Conservation (phyloP, 2,329 filamentous ascomycete species). For the Botrytis aclada region DNA sequence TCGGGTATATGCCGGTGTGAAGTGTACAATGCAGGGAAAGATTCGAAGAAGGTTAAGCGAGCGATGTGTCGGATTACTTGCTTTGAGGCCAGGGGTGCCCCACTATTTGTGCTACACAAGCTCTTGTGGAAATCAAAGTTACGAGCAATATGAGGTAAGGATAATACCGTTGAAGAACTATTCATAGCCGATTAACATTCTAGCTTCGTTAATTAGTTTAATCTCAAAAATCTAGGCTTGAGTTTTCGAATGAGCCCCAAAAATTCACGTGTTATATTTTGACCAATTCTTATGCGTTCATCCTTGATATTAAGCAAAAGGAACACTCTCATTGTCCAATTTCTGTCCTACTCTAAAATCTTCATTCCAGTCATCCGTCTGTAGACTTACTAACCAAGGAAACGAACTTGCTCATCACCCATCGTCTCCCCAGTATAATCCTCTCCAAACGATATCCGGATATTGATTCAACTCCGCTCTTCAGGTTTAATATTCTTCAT, state of each 20-base stretch:
- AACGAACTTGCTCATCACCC: constrained; percentile 12
- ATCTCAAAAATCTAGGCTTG: background rate
- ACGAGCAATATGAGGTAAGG: background rate
- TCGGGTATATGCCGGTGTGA: background rate
- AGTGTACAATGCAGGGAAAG: background rate
- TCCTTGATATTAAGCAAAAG: background rate
- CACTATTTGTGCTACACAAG: background rate
- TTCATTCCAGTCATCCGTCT: background rate
- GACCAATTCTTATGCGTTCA: background rate
- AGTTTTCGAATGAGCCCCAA: background rate
- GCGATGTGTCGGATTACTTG: background rate
- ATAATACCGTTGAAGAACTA: background rate
- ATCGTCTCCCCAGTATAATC: constrained; percentile 18
- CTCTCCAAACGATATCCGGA: constrained; percentile 12
- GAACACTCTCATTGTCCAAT: background rate
- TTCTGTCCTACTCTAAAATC: background rate
- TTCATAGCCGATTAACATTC: background rate
- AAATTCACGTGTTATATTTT: background rate
- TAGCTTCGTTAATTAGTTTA: background rate
- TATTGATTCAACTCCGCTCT: background rate
- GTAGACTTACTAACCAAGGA: background rate
- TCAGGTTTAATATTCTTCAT: constrained; percentile 16
- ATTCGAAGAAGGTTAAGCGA: constrained; percentile 1
- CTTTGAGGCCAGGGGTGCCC: background rate
- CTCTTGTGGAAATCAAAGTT: background rate